Evolutionary conservation across 169 alveolate genomes (phyloP), one percentile per base, ranked within the genome.

Genomic region (Plasmodium gallinaceum): DNA sequence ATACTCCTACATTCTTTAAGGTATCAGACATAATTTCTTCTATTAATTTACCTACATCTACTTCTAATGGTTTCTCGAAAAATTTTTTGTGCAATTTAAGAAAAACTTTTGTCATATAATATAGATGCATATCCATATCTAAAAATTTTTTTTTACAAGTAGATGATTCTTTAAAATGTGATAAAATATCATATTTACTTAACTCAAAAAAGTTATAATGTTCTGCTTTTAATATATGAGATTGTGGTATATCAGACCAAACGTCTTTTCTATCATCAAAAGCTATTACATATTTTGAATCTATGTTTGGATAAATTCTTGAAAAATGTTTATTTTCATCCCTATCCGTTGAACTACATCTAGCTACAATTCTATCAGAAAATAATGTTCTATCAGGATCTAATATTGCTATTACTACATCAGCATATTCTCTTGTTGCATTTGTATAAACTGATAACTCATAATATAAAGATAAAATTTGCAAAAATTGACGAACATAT

Each of bases 361-460:
- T 83, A n/a, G 97, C 97, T 22, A 95, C 97, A 7, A 95, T 95
- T 57, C 98, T 88, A 78, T 96, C 98, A 61, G 96, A 96, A 91
- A 97, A 96, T 5, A 95, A 88, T 37, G 95, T 93, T 88, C 98
- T 90, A 88, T 96, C 97, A 0, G 98, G 98, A 90, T 97, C 98
- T 64, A 97, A 71, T 12, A 97, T 97, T 16, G 98, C 95, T 42
- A 96, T 93, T 20, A 97, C 98, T 14, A 96, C 97, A 92, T 97
- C 98, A 10, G 98, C 98, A 69, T 97, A 97, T 85, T 96, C 98
- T 92, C 96, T 96, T 10, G 98, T 96, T 39, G 98, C 98, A 87
- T 96, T 96, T 5, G 98, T 97, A 92, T 96, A 96, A 10, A 97
- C 94, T 37, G 98, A 93, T 92, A 97, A 73, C 58, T 96, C 98